Evolutionary conservation across 1,284 basidiomycete species (phyloP).

Genomic region (Cutaneotrichosporon spelunceum): DNA sequence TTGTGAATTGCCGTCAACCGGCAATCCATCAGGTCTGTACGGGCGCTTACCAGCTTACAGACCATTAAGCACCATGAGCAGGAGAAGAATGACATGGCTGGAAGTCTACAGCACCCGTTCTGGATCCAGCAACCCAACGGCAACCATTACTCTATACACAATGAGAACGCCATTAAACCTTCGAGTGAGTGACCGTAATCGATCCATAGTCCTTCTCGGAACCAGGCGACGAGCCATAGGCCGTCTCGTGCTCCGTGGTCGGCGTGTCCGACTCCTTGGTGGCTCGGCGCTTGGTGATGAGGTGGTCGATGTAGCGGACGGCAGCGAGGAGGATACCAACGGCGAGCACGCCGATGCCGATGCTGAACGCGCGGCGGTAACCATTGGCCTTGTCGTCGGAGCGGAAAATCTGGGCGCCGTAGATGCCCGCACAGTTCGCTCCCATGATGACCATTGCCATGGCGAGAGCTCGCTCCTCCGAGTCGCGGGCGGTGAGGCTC

Average conservation of each 20-base stretch:
- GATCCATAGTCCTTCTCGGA: constrained; percentile 3
- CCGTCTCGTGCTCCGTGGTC: neutral
- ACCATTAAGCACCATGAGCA: neutral
- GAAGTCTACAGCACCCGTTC: neutral
- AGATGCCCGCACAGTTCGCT: constrained; percentile 38
- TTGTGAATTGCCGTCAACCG: too few relatives aligned
- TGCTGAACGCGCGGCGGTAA: constrained; percentile 36
- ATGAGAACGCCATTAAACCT: neutral
- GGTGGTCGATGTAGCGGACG: neutral
- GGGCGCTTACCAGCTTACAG: too few relatives aligned
- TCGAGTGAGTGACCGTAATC: neutral
- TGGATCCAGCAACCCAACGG: neutral
- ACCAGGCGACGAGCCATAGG: neutral
- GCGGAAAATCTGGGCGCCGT: constrained; percentile 39
- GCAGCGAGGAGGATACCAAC: constrained; percentile 27
- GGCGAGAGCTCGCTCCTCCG: constrained; percentile 32
- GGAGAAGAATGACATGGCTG: neutral
- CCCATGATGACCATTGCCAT: constrained; percentile 37
- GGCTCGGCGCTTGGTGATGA: neutral
- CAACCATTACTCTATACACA: neutral
- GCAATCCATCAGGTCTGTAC: too few relatives aligned
- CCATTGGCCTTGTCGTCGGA: constrained; percentile 32
- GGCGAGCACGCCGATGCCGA: constrained; percentile 30
- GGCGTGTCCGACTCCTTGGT: neutral
- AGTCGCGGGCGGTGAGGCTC: constrained; percentile 28